Percentiles rank a stretch among this genome's conserved stretches.
Conservation (phyloP, 192 early-diverging fungal genomes). For the Coemansia sp. region DNA sequence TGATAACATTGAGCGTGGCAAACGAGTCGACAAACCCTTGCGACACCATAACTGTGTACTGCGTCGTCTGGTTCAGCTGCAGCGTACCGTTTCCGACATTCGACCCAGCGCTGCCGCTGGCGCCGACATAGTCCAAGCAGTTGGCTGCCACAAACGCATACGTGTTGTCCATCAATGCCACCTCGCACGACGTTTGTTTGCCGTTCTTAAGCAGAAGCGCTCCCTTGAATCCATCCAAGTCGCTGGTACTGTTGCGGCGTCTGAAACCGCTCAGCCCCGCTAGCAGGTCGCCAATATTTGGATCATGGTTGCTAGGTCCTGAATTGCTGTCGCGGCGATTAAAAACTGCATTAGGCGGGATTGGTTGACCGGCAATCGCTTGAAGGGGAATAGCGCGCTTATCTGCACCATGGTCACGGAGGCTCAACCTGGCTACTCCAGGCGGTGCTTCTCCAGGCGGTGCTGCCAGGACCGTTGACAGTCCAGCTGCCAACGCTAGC, state of each 20-base stretch:
- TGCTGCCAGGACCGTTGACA: constrained; percentile 28
- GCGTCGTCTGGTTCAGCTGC: constrained; percentile 19
- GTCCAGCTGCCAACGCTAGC: constrained; percentile 40
- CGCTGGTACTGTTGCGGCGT: constrained; percentile 23
- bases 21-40: constrained; percentile 18
- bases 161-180: constrained; percentile 40
- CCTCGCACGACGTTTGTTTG: constrained; percentile 44
- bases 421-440: no score
- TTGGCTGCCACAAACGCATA: constrained; percentile 40
- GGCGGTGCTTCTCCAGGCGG: background rate
- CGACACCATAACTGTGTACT: constrained; percentile 32
- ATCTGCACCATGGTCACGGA: no score
- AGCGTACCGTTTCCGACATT: background rate
- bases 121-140: constrained; percentile 33
- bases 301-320: no score
- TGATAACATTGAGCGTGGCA: constrained; percentile 26
- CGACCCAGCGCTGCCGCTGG: background rate
- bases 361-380: background rate
- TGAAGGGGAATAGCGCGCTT: no score
- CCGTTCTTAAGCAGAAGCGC: constrained; percentile 48
- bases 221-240: constrained; percentile 39
- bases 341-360: no score
- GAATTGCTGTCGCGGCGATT: background rate
- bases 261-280: no score
- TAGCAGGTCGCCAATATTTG: no score